These are phyloP conservation scores for Didymella pinodella DNA, from an alignment of 2,329 filamentous ascomycete genomes.

Conservation along the genomic window DNA sequence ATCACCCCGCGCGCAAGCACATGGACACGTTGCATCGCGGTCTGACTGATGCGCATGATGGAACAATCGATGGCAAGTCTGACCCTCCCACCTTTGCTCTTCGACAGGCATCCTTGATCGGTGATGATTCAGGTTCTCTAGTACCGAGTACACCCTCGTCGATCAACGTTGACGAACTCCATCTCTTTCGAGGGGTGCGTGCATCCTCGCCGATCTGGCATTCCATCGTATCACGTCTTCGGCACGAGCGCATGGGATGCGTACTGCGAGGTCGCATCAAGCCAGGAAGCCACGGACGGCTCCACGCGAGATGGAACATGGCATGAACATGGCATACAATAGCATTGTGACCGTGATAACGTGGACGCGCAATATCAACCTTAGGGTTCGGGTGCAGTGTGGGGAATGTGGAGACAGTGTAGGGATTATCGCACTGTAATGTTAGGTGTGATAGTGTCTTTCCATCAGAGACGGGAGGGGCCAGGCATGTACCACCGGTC, in stretches of 20 bases:
- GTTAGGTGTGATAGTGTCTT: constrained; percentile 18
- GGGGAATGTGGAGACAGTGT: constrained; percentile 11
- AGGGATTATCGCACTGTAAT: constrained; percentile 5
- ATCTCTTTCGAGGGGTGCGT: not conserved
- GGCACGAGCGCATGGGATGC: constrained; percentile 5
- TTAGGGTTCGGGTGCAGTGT: constrained; percentile 3
- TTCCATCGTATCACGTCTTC: not conserved
- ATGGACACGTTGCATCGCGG: not conserved
- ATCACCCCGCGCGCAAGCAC: not conserved
- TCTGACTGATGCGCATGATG: not conserved
- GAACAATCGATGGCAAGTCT: not conserved
- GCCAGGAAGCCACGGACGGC: constrained; percentile 9
- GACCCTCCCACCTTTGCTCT: not conserved
- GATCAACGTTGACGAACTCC: not conserved
- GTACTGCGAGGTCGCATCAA: constrained; percentile 4
- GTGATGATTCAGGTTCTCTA: not conserved
- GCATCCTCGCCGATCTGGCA: not conserved
- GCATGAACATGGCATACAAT: constrained; percentile 7
- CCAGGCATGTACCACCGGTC: constrained; percentile 1
- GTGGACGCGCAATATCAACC: constrained; percentile 2
- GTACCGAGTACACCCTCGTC: not conserved
- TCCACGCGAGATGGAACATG: constrained; percentile 22
- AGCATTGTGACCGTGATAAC: constrained; percentile 8
- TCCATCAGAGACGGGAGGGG: constrained; percentile 5
- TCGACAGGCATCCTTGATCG: not conserved